A percentile compares a stretch with the other conserved stretches of the same genome.
phyloP scores from a whole-genome alignment of 2,329 filamentous ascomycete species.

The Trichoderma semiorbis region DNA sequence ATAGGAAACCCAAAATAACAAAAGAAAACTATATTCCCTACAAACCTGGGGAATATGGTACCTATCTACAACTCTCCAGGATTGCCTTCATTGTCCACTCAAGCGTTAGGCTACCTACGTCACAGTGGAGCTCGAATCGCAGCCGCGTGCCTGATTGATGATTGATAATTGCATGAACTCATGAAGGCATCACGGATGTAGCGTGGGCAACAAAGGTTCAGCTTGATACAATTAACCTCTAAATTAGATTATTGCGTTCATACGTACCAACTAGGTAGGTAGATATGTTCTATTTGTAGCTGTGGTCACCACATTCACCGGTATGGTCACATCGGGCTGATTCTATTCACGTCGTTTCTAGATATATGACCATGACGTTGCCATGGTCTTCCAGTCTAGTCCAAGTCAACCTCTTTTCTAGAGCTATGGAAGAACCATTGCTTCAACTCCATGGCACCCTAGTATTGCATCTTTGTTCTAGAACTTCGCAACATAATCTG shows the following conservation, averaged over 20 bases:
- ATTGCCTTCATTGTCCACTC: background rate
- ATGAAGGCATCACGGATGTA: background rate
- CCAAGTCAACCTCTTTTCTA: background rate
- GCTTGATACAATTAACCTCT: background rate
- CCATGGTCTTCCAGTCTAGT: background rate
- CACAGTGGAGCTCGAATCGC: background rate
- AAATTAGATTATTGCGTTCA: background rate
- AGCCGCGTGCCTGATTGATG: background rate
- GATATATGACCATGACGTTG: background rate
- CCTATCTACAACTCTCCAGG: background rate
- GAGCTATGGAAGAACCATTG: background rate
- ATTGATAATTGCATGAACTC: background rate
- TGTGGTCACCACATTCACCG: background rate
- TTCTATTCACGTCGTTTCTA: background rate
- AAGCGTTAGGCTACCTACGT: background rate
- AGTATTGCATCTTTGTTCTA: background rate
- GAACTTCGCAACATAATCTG: background rate
- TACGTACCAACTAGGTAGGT: background rate
- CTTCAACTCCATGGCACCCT: background rate
- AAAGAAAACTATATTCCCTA: background rate
- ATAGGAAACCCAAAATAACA: background rate
- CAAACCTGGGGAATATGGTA: background rate
- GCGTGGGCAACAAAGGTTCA: background rate
- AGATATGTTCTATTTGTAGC: background rate
- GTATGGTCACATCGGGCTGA: background rate